Percentiles rank a stretch among this genome's conserved stretches.
These are phyloP conservation scores for Huntiella omanensis DNA, from an alignment of 2,329 filamentous ascomycete genomes.

Conservation along the genomic window DNA sequence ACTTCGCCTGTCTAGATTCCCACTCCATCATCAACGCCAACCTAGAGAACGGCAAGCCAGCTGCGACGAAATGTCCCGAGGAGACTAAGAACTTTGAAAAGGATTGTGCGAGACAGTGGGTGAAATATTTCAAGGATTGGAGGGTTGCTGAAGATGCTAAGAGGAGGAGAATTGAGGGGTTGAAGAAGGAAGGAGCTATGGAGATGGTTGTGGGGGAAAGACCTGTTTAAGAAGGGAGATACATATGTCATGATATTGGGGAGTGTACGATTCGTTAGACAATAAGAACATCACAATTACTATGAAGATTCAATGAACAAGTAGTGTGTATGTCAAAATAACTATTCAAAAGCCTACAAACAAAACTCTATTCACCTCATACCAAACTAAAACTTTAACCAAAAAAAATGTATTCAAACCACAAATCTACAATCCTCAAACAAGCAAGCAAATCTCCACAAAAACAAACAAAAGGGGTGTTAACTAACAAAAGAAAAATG, in stretches of 20 bases:
- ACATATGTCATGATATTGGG: background rate
- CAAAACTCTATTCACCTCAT: background rate
- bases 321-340: too few relatives aligned
- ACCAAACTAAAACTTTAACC: background rate
- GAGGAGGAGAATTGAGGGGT: constrained; percentile 55
- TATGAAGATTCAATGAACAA: too few relatives aligned
- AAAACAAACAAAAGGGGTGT: background rate
- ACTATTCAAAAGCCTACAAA: too few relatives aligned
- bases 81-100: constrained; percentile 47
- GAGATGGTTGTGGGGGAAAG: constrained; percentile 3
- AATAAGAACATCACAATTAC: too few relatives aligned
- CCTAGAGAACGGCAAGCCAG: constrained; percentile 17
- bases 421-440: background rate
- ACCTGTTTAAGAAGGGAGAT: background rate
- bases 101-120: constrained; percentile 83
- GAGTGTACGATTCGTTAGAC: too few relatives aligned
- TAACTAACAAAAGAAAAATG: constrained; percentile 1
- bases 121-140: constrained; percentile 96
- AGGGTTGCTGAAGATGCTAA: constrained; percentile 83
- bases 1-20: constrained; percentile 74
- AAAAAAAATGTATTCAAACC: background rate
- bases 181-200: constrained; percentile 52
- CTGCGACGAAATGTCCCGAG: constrained; percentile 22
- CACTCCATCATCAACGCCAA: constrained; percentile 56
- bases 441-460: background rate